Evolutionary conservation across 2,329 filamentous ascomycete species (phyloP).

Genomic region (Ilyonectria sp.): DNA sequence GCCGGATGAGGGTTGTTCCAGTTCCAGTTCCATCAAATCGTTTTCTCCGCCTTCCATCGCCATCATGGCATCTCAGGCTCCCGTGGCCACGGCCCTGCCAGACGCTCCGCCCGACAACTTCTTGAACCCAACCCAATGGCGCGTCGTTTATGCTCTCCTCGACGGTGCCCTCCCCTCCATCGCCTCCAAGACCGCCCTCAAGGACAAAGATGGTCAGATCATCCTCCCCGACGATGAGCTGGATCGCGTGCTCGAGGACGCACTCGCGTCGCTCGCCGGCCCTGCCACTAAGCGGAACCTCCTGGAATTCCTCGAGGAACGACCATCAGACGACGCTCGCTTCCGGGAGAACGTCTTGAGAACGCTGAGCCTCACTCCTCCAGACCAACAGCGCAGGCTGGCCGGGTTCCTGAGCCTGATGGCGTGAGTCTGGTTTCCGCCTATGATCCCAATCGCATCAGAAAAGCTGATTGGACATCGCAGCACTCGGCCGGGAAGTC

Average conservation of each 20-base stretch:
- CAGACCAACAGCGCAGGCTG: slow-evolving; percentile 53
- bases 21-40: no score
- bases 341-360: slow-evolving; percentile 68
- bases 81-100: slow-evolving; percentile 46
- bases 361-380: slow-evolving; percentile 56
- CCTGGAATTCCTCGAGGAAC: slow-evolving; percentile 67
- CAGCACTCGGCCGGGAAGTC: slow-evolving; percentile 74
- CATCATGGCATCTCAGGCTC: slow-evolving; percentile 40
- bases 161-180: slow-evolving; percentile 75
- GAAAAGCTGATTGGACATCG: slow-evolving; percentile 9
- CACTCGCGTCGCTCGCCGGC: slow-evolving; percentile 54
- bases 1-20: neutral
- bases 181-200: slow-evolving; percentile 56
- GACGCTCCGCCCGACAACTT: slow-evolving; percentile 52
- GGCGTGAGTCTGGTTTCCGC: slow-evolving; percentile 57
- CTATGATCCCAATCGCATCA: neutral
- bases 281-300: slow-evolving; percentile 61
- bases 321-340: slow-evolving; percentile 64
- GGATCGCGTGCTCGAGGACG: slow-evolving; percentile 59
- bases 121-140: slow-evolving; percentile 67
- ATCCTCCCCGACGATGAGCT: slow-evolving; percentile 66
- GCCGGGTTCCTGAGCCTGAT: slow-evolving; percentile 58
- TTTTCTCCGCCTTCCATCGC: neutral
- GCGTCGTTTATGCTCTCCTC: slow-evolving; percentile 66
- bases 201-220: slow-evolving; percentile 60